Conservation (phyloP, 2,329 filamentous ascomycete genomes). For the Fusarium brevicatenulatum region DNA sequence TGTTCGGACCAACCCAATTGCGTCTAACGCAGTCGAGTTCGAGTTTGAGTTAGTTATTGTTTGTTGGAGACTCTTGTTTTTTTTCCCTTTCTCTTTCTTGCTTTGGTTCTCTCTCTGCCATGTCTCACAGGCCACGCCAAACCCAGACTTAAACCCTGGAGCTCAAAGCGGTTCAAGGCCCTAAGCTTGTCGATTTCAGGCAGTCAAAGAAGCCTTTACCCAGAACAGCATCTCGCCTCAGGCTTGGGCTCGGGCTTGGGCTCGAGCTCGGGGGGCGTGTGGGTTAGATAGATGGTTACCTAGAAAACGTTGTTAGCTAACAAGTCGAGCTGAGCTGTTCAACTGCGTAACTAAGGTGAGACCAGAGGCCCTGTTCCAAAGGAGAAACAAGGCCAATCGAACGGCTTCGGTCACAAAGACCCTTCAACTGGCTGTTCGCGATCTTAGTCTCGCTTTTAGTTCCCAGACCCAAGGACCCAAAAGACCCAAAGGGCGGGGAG, state of each 20-base stretch:
- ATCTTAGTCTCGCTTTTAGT: conserved; percentile 20
- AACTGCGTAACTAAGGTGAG: neutral
- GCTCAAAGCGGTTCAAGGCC: conserved; percentile 22
- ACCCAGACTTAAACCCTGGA: conserved; percentile 31
- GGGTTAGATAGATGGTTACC: neutral
- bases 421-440: conserved; percentile 38
- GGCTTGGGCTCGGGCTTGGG: too few species aligned
- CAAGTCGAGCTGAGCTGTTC: neutral
- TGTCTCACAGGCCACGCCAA: conserved; percentile 35
- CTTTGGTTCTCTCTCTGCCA: neutral
- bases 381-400: conserved; percentile 26
- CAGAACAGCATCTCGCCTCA: conserved; percentile 33
- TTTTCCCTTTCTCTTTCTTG: neutral
- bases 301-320: neutral
- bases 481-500: conserved; percentile 37
- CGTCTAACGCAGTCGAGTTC: conserved; percentile 25
- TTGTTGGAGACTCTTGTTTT: neutral
- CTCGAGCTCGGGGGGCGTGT: neutral
- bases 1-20: conserved; percentile 38
- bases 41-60: neutral
- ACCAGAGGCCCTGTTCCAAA: conserved; percentile 4
- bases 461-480: conserved; percentile 33
- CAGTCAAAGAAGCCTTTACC: conserved; percentile 38
- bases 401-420: conserved; percentile 42
- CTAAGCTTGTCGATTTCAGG: neutral